A percentile compares a stretch with the other conserved stretches of the same genome.
Conservation (phyloP, 495 filamentous ascomycete genomes). For the Amniculicola lignicola region DNA sequence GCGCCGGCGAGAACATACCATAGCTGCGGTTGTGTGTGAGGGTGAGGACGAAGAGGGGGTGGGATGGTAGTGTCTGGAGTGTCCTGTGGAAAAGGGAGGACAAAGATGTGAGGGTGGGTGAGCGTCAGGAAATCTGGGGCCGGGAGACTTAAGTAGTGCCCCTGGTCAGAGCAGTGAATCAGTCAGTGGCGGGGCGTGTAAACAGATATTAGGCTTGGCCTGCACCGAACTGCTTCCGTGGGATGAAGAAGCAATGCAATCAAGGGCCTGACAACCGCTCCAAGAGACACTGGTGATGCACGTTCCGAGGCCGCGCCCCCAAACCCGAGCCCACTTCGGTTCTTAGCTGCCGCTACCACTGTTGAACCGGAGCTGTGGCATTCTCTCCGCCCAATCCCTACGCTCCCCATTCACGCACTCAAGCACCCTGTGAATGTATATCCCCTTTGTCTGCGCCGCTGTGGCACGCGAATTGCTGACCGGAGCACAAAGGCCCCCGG, state of each 20-base stretch:
- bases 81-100: neutral
- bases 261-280: slow-evolving; percentile 4
- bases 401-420: neutral
- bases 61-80: slow-evolving; percentile 1
- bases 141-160: slow-evolving; percentile 18
- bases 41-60: neutral
- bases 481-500: slow-evolving; percentile 13
- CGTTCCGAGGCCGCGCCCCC: neutral
- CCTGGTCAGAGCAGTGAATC: neutral
- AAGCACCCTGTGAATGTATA: neutral
- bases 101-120: neutral
- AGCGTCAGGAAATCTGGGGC: slow-evolving; percentile 10
- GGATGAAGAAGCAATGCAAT: slow-evolving; percentile 36
- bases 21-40: slow-evolving; percentile 20
- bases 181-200: slow-evolving; percentile 27
- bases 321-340: neutral
- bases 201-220: slow-evolving; percentile 21
- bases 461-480: neutral
- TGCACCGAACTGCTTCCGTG: slow-evolving; percentile 32
- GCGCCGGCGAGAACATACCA: slow-evolving; percentile 22
- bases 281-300: neutral
- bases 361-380: slow-evolving; percentile 6
- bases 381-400: neutral
- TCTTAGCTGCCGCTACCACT: neutral
- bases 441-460: neutral